Conservation (phyloP, 805 yeast genomes). For the Saccharomycopsis amapae region DNA sequence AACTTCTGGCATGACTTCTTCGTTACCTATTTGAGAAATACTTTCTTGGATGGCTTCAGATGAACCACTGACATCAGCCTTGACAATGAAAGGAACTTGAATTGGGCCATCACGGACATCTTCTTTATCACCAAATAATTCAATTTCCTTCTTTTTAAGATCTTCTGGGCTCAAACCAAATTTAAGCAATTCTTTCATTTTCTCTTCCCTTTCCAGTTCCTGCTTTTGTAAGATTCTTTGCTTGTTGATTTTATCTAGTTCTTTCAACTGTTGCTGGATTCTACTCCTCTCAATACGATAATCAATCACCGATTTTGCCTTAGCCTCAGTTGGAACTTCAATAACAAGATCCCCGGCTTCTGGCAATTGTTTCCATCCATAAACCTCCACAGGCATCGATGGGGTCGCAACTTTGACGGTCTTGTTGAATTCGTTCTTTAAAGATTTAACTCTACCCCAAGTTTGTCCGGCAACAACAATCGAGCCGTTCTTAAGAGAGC, state of each 20-base stretch:
- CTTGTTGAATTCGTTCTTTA: slow-evolving; percentile 69
- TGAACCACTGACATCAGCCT: slow-evolving; percentile 92
- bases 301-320: slow-evolving; percentile 67
- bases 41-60: slow-evolving; percentile 88
- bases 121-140: slow-evolving; percentile 27
- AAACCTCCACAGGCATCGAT: slow-evolving; percentile 80
- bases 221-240: slow-evolving; percentile 49
- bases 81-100: slow-evolving; percentile 57
- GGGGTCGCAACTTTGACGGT: slow-evolving; percentile 65
- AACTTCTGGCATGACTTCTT: slow-evolving; percentile 67
- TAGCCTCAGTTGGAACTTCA: slow-evolving; percentile 65
- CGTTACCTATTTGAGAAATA: slow-evolving; percentile 76
- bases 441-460: slow-evolving; percentile 73
- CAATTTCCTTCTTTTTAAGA: slow-evolving; percentile 30
- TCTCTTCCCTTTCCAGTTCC: slow-evolving; percentile 45
- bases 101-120: slow-evolving; percentile 23
- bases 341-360: slow-evolving; percentile 82
- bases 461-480: slow-evolving; percentile 82
- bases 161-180: slow-evolving; percentile 54
- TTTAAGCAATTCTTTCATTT: slow-evolving; percentile 48
- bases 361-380: slow-evolving; percentile 94
- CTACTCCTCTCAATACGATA: slow-evolving; percentile 52
- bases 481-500: slow-evolving; percentile 62
- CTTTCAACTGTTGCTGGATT: slow-evolving; percentile 50
- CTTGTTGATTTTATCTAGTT: slow-evolving; percentile 65